Conservation (phyloP, 1,139 yeast species). For the Hemisphaericaspora lyxosophila region DNA sequence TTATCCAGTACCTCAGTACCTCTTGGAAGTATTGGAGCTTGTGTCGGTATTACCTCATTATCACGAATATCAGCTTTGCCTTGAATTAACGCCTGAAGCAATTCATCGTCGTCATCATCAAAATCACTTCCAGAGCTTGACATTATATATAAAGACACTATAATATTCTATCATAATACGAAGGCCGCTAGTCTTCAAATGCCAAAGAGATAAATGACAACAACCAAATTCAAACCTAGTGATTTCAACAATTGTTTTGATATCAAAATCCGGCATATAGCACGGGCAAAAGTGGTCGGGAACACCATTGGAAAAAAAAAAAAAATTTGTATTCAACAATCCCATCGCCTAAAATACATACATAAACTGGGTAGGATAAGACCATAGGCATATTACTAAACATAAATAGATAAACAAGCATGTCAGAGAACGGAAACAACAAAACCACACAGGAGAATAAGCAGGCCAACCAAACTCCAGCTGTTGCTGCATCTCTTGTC, state of each 20-base stretch:
- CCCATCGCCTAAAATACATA: neutral
- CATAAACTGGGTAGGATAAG: neutral
- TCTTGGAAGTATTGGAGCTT: slow-evolving; percentile 3
- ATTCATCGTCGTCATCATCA: slow-evolving; percentile 39
- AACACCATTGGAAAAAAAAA: too few relatives aligned
- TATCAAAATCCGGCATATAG: too few relatives aligned
- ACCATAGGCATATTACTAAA: neutral
- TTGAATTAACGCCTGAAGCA: slow-evolving; percentile 20
- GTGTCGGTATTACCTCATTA: slow-evolving; percentile 10
- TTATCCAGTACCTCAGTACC: neutral
- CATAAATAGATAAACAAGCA: neutral
- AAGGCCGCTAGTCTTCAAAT: too few relatives aligned
- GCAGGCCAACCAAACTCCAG: slow-evolving; percentile 24
- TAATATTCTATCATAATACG: too few relatives aligned
- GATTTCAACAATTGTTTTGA: too few relatives aligned
- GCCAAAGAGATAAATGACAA: too few relatives aligned
- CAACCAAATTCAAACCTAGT: too few relatives aligned
- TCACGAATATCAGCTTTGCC: slow-evolving; percentile 9
- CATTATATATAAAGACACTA: neutral
- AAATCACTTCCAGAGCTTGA: slow-evolving; percentile 17
- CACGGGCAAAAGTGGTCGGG: too few relatives aligned
- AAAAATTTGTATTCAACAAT: too few relatives aligned
- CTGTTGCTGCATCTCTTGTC: slow-evolving; percentile 68
- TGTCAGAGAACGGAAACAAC: slow-evolving; percentile 4
- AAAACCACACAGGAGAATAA: slow-evolving; percentile 3